A percentile compares a stretch with the other conserved stretches of the same genome.
phyloP scores from a whole-genome alignment of 306 rosid species.

The Pachyrhizus erosus region DNA sequence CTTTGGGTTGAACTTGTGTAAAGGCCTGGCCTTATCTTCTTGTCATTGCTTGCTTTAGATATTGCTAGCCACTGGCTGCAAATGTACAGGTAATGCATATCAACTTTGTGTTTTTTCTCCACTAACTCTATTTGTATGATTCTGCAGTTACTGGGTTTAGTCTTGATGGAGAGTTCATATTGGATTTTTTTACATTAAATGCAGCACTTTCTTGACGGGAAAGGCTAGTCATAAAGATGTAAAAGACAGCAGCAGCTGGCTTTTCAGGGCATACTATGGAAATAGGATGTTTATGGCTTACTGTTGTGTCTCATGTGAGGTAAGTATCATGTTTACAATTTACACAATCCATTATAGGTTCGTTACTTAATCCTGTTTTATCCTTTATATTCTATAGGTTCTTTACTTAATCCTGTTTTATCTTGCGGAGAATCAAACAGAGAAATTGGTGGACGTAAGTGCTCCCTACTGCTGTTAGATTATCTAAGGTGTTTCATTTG shows the following conservation, averaged over 20 bases:
- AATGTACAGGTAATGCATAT: constrained; percentile 83
- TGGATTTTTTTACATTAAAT: constrained; percentile 38
- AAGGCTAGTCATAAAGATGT: constrained; percentile 98
- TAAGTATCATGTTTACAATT: constrained; percentile 40
- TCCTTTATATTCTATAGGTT: constrained; percentile 61
- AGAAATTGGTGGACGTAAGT: constrained; percentile 77
- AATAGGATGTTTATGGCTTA: constrained; percentile 97
- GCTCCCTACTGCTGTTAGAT: constrained; percentile 12
- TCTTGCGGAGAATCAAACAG: constrained; percentile 68
- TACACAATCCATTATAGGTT: constrained; percentile 66
- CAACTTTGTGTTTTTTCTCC: not conserved
- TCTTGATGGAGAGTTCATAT: constrained; percentile 2
- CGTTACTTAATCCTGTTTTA: constrained; percentile 80
- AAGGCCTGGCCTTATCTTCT: constrained; percentile 88
- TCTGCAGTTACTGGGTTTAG: constrained; percentile 15
- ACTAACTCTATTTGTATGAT: constrained; percentile 2
- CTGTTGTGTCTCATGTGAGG: constrained; percentile 97
- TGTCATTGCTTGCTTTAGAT: constrained; percentile 92
- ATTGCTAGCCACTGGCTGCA: constrained; percentile 99
- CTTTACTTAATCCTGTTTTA: constrained; percentile 84
- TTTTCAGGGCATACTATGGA: constrained; percentile 88
- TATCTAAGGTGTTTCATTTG: constrained; percentile 18
- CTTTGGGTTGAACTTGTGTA: constrained; percentile 48
- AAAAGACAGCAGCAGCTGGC: constrained; percentile 96
- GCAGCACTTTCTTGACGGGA: constrained; percentile 93